Percentiles rank a stretch among this genome's conserved stretches.
These are phyloP conservation scores for Penicillium sp. DNA, from an alignment of 2,329 filamentous ascomycete genomes.

Conservation along the genomic window DNA sequence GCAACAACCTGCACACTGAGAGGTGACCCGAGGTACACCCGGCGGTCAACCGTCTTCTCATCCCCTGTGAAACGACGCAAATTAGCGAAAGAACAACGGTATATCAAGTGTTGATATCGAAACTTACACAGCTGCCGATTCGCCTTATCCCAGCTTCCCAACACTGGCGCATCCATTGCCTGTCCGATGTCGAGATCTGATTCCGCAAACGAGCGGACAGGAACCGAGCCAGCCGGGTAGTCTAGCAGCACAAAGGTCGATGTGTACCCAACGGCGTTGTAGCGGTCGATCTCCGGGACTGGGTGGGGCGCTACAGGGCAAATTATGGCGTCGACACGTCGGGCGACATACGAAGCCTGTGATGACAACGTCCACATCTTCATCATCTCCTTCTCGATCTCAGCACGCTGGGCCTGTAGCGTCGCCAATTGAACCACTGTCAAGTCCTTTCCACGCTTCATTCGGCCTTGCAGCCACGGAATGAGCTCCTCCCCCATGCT, in stretches of 20 bases:
- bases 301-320: constrained; percentile 58
- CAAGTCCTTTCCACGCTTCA: constrained; percentile 43
- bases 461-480: constrained; percentile 49
- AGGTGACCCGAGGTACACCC: constrained; percentile 47
- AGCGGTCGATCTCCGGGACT: constrained; percentile 53
- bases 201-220: constrained; percentile 44
- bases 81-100: not conserved
- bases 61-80: constrained; percentile 27
- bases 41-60: constrained; percentile 44
- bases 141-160: constrained; percentile 53
- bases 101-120: not conserved
- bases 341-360: constrained; percentile 1
- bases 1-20: constrained; percentile 52
- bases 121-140: constrained; percentile 51
- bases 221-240: constrained; percentile 51
- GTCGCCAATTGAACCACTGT: constrained; percentile 43
- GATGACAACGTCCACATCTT: constrained; percentile 45
- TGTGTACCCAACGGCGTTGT: constrained; percentile 56
- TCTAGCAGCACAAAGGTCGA: constrained; percentile 55
- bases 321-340: constrained; percentile 52
- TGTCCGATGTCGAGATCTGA: constrained; percentile 44
- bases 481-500: constrained; percentile 50
- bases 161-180: constrained; percentile 33
- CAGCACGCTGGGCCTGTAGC: constrained; percentile 46
- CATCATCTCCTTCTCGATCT: constrained; percentile 49